Conservation (phyloP, 78 protist species). For the Chrysochromulina parva region DNA sequence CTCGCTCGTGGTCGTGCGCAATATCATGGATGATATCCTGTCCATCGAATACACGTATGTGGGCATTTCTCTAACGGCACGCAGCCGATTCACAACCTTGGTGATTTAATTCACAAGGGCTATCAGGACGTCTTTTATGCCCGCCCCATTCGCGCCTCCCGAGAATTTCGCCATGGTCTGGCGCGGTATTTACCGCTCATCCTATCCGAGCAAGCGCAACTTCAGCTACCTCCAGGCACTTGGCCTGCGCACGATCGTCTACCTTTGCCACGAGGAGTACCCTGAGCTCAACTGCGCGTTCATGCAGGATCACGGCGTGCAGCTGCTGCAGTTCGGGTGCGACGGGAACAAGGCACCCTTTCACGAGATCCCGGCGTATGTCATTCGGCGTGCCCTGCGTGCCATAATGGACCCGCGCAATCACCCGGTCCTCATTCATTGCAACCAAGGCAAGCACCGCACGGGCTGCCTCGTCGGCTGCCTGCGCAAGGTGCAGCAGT, state of each 20-base stretch:
- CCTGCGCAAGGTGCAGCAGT: conserved; percentile 75
- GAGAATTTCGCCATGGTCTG: conserved; percentile 49
- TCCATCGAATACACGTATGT: too few relatives aligned
- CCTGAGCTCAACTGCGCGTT: not conserved
- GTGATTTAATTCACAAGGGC: too few relatives aligned
- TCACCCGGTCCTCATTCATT: conserved; percentile 51
- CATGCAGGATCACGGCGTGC: not conserved
- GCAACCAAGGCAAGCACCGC: conserved; percentile 72
- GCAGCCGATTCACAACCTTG: too few relatives aligned
- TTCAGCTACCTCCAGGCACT: not conserved
- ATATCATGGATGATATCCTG: too few relatives aligned
- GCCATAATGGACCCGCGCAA: not conserved
- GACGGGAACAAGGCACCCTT: conserved; percentile 54
- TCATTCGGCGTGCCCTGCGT: not conserved
- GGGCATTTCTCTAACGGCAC: too few relatives aligned
- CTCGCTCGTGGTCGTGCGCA: too few relatives aligned
- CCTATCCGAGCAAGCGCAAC: conserved; percentile 30
- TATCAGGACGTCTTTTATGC: not conserved
- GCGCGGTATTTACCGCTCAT: conserved; percentile 28
- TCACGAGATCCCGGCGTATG: not conserved
- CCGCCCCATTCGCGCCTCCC: conserved; percentile 17
- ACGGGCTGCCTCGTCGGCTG: conserved; percentile 92
- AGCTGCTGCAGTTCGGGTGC: conserved; percentile 19
- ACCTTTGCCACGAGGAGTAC: conserved; percentile 52
- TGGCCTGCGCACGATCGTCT: not conserved